Evolutionary conservation across 345 rosid species (phyloP), one percentile per base, ranked within the genome.

Genomic region (Corymbia maculata): DNA sequence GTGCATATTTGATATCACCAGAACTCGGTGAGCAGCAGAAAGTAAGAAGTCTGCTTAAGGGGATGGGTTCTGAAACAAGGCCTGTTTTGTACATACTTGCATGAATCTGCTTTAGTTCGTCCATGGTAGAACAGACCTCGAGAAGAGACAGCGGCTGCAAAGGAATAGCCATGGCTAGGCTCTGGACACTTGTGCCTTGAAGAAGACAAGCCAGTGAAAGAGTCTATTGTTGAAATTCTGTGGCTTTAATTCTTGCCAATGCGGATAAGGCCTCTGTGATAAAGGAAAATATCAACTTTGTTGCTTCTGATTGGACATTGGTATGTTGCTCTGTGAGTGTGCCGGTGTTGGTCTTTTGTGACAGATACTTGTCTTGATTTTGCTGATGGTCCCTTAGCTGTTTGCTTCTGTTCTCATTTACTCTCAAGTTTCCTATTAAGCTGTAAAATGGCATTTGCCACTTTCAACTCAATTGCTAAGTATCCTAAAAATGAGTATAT

Each of bases 31-130:
- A 91, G 87, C 90, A 24, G 64, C 94, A 94, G 89, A 90, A 88
- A 59, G 93, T 90, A 13, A 95, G 92, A 87, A 95, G 92, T 92
- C 88, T 93, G 88, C 93, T 91, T 24, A 89, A 68, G 51, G 92
- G 90, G 53, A 89, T 64, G 82, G 91, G 86, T 64, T 94, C 91
- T 13, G 79, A 91, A 49, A 89, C 52, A n/a, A 89, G 89, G 57
- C 98, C 94, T 79, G 93, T 88, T 91, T 95, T 97, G 53, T 93
- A 68, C 94, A 96, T 92, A 2, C 86, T 92, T 70, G 95, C 94
- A 84, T 96, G 97, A 89, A 94, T 90, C 90, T 94, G 97, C 93
- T 92, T 93, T 57, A 93, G 89, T 66, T 93, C 94, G 32, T 89
- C 88, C 89, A 91, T 89, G 79, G 86, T 93, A 21, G 96, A 91